Conservation (phyloP, 768 basidiomycete genomes). For the Pulveroboletus sp. region DNA sequence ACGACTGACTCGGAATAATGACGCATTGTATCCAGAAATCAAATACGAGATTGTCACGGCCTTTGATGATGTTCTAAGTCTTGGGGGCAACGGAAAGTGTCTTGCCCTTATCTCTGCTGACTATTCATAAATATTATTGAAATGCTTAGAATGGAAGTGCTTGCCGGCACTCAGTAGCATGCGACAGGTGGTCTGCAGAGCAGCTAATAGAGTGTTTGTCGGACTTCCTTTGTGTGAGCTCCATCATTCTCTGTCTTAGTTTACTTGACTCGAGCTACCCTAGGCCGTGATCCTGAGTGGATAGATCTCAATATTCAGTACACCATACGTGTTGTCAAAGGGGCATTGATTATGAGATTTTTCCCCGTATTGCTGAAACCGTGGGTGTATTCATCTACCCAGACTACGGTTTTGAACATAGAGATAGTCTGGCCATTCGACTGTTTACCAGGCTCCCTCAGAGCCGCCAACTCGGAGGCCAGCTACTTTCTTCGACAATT, state of each 20-base stretch:
- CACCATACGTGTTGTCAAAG: slow-evolving; percentile 26
- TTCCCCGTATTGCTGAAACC: slow-evolving; percentile 34
- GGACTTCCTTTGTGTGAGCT: slow-evolving; percentile 43
- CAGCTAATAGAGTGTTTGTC: slow-evolving; percentile 45
- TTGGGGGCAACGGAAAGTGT: slow-evolving; percentile 11
- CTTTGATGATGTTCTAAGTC: slow-evolving; percentile 36
- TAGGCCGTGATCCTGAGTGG: slow-evolving; percentile 40
- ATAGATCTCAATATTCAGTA: slow-evolving; percentile 26
- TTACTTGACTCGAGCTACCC: neutral
- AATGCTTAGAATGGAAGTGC: slow-evolving; percentile 37
- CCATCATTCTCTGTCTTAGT: neutral
- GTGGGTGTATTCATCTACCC: slow-evolving; percentile 15
- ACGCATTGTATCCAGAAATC: slow-evolving; percentile 36
- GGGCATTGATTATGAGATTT: slow-evolving; percentile 19
- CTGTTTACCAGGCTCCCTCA: slow-evolving; percentile 10
- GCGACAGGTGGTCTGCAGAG: slow-evolving; percentile 39
- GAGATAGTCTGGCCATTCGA: slow-evolving; percentile 15
- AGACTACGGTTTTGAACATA: neutral
- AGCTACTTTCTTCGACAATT: slow-evolving; percentile 26
- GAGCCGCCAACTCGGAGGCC: slow-evolving; percentile 5
- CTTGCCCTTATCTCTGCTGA: neutral
- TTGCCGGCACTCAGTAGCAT: slow-evolving; percentile 27
- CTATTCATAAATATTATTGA: neutral
- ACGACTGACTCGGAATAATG: slow-evolving; percentile 38
- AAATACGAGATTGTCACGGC: slow-evolving; percentile 41